Base-by-base conservation (phyloP, 148 eudicot species). In the Beta vulgaris region DNA sequence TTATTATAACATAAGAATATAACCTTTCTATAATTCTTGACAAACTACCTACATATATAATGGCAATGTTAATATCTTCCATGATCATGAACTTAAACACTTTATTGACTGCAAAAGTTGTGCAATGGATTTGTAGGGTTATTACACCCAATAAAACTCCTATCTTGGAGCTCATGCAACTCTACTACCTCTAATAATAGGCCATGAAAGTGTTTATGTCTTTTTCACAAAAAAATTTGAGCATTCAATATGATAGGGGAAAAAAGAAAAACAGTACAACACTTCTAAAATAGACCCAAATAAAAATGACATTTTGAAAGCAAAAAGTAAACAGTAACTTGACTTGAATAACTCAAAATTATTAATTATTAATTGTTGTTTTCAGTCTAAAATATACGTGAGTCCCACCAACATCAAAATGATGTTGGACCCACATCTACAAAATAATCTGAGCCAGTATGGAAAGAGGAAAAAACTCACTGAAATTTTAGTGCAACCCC, bases 391-490 rank as follows among this genome's bases (percentile, higher is more conserved):
- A 9, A 2, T 66, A 46, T 69, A 76, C 73, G 79, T 76, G 79
- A 68, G 79, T 29, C 79, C 79, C 79, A 76, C 79, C 31, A 54
- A 63, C 79, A 76, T 69, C 68, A 69, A 68, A 53, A 18, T 68
- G 4, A 21, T 29, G 73, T 68, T 59, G 79, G 79, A 6, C 79
- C 79, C 74, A 69, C 19, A 69, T 69, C 57, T 42, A 60, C 82
- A 73, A 79, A 79, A 67, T 79, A 73, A 79, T 73, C 78, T 68
- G 82, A 73, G 82, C 78, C 74, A 68, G 82, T 74, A 55, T 79
- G 77, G 82, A 73, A 79, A 73, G 78, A 43, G 51, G 46, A 44
- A 73, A 58, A 44, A 73, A 58, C 74, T 67, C 77, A 57, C 76
- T 76, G 42, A 55, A 51, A 16, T 40, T 73, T 73, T 78, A 75